Conservation (phyloP, 73 alveolate genomes). For the Paraurostyla sp. region DNA sequence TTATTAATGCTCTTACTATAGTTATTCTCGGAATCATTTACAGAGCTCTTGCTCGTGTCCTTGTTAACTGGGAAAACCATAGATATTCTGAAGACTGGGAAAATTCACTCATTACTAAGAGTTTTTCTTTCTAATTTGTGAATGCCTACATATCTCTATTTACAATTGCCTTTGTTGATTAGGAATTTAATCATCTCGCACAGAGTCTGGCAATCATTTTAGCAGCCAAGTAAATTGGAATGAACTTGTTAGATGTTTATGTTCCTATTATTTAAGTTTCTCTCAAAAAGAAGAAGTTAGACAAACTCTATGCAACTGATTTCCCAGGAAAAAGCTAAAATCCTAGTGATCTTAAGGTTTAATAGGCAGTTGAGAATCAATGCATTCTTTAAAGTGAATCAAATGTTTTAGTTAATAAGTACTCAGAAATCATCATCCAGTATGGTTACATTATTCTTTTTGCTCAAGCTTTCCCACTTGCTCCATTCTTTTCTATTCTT, state of each 20-base stretch:
- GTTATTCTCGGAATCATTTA: conserved; percentile 2
- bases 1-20: conserved; percentile 6
- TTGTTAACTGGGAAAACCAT: conserved; percentile 48
- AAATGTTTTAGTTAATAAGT: conserved; percentile 54
- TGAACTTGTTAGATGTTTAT: background rate
- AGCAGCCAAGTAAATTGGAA: conserved; percentile 21
- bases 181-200: conserved; percentile 37
- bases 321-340: background rate
- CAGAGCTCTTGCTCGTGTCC: conserved; percentile 1
- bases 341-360: background rate
- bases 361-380: background rate
- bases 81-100: conserved; percentile 48
- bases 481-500: conserved; percentile 78
- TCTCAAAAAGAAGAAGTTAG: background rate
- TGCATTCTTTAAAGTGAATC: background rate
- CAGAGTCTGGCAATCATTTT: conserved; percentile 26
- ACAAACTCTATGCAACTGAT: background rate
- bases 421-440: conserved; percentile 79
- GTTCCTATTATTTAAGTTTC: background rate
- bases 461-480: conserved; percentile 86
- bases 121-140: conserved; percentile 52
- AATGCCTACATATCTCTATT: conserved; percentile 43
- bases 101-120: conserved; percentile 29
- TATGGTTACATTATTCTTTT: conserved; percentile 86
- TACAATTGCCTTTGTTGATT: conserved; percentile 41